Conservation (phyloP, 23 red algal genomes). For the Agarophyton chilense region DNA sequence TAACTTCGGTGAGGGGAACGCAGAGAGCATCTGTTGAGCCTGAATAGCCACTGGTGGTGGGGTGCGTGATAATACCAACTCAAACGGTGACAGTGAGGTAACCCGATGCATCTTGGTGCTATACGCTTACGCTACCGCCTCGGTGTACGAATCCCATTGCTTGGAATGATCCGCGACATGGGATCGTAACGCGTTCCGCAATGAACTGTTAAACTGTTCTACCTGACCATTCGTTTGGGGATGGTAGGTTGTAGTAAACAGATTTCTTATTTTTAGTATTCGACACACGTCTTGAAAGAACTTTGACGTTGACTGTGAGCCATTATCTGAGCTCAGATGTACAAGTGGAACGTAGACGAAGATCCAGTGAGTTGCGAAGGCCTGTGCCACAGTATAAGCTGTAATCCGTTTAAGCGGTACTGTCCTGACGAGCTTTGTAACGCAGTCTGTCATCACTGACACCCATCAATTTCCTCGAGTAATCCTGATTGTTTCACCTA, state of each 20-base stretch:
- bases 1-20: background rate
- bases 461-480: background rate
- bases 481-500: background rate
- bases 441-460: conserved; percentile 5
- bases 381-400: background rate
- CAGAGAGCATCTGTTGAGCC: background rate
- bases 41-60: background rate
- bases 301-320: background rate
- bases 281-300: background rate
- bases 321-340: background rate
- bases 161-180: background rate
- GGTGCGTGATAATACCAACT: background rate
- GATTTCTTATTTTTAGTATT: background rate
- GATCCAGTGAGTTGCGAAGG: background rate
- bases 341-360: background rate
- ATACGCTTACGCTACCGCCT: background rate
- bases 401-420: background rate
- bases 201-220: background rate
- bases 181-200: background rate
- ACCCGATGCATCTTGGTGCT: background rate
- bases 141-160: conserved; percentile 7
- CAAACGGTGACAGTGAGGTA: background rate
- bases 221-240: background rate
- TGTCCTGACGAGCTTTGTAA: background rate
- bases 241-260: background rate